phyloP scores from a whole-genome alignment of 1,284 basidiomycete species.

The Apiotrichum laibachii region DNA sequence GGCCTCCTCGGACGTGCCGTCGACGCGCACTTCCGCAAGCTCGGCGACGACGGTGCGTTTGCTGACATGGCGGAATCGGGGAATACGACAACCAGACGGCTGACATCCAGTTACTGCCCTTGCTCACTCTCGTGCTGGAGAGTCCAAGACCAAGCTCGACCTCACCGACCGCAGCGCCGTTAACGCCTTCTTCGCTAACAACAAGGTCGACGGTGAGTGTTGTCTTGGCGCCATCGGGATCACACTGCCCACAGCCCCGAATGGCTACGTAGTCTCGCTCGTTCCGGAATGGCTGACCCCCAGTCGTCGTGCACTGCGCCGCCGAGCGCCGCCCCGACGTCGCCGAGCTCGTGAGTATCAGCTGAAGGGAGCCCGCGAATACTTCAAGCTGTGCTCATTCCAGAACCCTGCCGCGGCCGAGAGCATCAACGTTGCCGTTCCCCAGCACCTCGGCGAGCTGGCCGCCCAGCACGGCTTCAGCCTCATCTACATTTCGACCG shows the following conservation, averaged over 20 bases:
- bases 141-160: slow-evolving; percentile 51
- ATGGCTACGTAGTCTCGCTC: neutral
- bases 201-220: slow-evolving; percentile 45
- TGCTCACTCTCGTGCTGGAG: slow-evolving; percentile 48
- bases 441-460: slow-evolving; percentile 47
- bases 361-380: too few species aligned
- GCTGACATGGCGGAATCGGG: neutral
- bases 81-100: neutral
- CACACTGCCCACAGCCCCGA: neutral
- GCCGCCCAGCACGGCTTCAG: slow-evolving; percentile 38
- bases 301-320: slow-evolving; percentile 55
- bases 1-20: slow-evolving; percentile 55
- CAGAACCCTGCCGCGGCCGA: slow-evolving; percentile 53
- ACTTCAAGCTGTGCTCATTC: slow-evolving; percentile 22
- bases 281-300: neutral
- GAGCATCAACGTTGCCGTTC: slow-evolving; percentile 53
- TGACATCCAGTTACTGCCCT: slow-evolving; percentile 46
- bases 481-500: slow-evolving; percentile 55
- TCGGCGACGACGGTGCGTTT: slow-evolving; percentile 35
- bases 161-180: slow-evolving; percentile 51
- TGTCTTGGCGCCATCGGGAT: too few species aligned
- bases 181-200: slow-evolving; percentile 44
- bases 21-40: slow-evolving; percentile 29
- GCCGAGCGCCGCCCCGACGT: slow-evolving; percentile 54
- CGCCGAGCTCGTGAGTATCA: slow-evolving; percentile 40